Evolutionary conservation across 768 basidiomycete genomes (phyloP).

Genomic region (Dictyophora rubrovolvata): DNA sequence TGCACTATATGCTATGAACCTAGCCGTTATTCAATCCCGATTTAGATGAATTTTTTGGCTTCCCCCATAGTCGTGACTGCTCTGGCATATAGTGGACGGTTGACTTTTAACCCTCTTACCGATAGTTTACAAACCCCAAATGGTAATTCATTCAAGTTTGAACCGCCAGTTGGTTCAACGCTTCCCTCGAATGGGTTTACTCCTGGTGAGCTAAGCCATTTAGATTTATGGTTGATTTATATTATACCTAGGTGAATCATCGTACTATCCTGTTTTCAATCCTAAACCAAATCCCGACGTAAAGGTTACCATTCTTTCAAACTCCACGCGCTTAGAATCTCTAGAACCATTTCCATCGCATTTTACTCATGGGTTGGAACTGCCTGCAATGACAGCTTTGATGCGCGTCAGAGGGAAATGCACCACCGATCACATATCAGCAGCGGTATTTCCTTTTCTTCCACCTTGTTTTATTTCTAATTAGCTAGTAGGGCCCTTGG

Average conservation of each 20-base stretch:
- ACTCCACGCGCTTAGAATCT: conserved; percentile 78
- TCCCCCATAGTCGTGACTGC: conserved; percentile 97
- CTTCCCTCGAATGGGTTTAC: conserved; percentile 80
- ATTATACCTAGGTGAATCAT: conserved; percentile 25
- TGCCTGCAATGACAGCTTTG: conserved; percentile 73
- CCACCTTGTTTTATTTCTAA: neutral
- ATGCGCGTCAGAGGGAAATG: conserved; percentile 96
- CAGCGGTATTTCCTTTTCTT: conserved; percentile 45
- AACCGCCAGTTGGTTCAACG: conserved; percentile 73
- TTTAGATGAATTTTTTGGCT: conserved; percentile 86
- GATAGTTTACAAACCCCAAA: conserved; percentile 59
- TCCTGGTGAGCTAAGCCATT: conserved; percentile 40
- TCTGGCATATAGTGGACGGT: conserved; percentile 89
- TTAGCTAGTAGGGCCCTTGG: conserved; percentile 71
- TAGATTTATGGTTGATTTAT: neutral
- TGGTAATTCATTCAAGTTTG: conserved; percentile 76
- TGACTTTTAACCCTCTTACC: conserved; percentile 88
- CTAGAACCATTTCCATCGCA: conserved; percentile 77
- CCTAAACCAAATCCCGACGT: conserved; percentile 72
- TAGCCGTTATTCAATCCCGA: neutral
- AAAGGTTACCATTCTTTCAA: conserved; percentile 62
- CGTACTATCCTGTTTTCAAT: conserved; percentile 66
- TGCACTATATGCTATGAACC: neutral
- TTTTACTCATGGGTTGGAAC: conserved; percentile 63
- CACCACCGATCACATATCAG: conserved; percentile 97